These are phyloP conservation scores for Stenogyne calaminthoides DNA, from an alignment of 305 asterid genomes.

Conservation along the genomic window DNA sequence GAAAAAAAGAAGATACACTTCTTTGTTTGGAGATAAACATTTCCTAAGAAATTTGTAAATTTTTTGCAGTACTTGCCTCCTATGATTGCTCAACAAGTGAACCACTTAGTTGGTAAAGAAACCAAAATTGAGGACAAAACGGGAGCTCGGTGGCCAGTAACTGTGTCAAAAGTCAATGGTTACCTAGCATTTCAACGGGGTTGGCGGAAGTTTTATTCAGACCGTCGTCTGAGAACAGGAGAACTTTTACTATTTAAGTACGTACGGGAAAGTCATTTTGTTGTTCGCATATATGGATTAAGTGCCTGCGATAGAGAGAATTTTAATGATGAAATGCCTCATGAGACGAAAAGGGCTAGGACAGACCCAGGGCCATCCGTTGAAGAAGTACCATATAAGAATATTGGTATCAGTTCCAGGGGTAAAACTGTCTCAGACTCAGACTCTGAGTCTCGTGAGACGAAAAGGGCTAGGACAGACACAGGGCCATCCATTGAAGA, in stretches of 20 bases:
- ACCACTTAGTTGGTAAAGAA: conserved; percentile 27
- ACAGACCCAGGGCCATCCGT: neutral
- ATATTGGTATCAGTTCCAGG: neutral
- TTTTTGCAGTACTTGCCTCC: conserved; percentile 51
- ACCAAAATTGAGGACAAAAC: conserved; percentile 36
- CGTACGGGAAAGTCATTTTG: conserved; percentile 32
- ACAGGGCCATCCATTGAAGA: neutral
- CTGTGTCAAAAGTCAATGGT: conserved; percentile 23
- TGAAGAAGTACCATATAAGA: conserved; percentile 12
- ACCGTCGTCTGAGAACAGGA: conserved; percentile 37
- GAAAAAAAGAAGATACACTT: neutral
- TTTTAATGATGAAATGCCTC: conserved; percentile 16
- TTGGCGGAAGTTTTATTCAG: conserved; percentile 38
- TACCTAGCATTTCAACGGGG: conserved; percentile 39
- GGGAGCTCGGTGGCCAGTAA: conserved; percentile 37
- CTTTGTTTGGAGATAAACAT: neutral
- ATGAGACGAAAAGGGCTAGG: conserved; percentile 21
- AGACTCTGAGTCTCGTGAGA: neutral
- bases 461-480: conserved; percentile 23
- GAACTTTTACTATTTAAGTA: conserved; percentile 30
- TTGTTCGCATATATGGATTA: conserved; percentile 33
- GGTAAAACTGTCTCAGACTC: conserved; percentile 15
- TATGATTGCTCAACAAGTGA: conserved; percentile 26
- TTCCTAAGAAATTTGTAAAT: neutral
- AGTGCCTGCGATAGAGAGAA: conserved; percentile 27